Percentiles rank a stretch among this genome's conserved stretches.
These are phyloP conservation scores for Yamadazyma atmosphaerica DNA, from an alignment of 1,139 yeast genomes.

Conservation along the genomic window DNA sequence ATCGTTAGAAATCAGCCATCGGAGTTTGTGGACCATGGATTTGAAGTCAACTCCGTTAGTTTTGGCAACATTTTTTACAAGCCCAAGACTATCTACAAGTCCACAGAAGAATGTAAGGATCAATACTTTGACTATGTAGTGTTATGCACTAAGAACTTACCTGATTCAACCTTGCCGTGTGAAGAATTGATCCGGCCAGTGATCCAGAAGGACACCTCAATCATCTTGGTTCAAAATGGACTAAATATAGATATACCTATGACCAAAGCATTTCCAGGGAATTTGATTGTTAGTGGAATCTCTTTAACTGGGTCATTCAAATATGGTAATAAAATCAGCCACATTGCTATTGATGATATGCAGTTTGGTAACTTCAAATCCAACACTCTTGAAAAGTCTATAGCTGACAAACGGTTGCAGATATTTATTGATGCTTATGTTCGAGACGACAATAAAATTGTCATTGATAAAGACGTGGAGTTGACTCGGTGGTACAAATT, in stretches of 20 bases:
- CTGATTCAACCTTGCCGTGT: slow-evolving; percentile 56
- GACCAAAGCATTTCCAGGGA: slow-evolving; percentile 55
- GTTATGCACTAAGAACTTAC: slow-evolving; percentile 71
- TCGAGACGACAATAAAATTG: slow-evolving; percentile 35
- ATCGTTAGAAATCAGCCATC: slow-evolving; percentile 71
- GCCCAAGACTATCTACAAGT: slow-evolving; percentile 47
- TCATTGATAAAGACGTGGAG: slow-evolving; percentile 49
- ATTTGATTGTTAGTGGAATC: slow-evolving; percentile 65
- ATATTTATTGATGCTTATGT: slow-evolving; percentile 53
- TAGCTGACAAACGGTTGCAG: slow-evolving; percentile 27
- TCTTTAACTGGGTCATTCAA: slow-evolving; percentile 68
- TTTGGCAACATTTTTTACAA: slow-evolving; percentile 60
- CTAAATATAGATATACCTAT: slow-evolving; percentile 68
- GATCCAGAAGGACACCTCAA: slow-evolving; percentile 48
- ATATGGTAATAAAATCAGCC: slow-evolving; percentile 49
- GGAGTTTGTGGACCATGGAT: slow-evolving; percentile 51
- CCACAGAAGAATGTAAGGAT: slow-evolving; percentile 40
- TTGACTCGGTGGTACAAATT: slow-evolving; percentile 71
- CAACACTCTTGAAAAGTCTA: slow-evolving; percentile 13
- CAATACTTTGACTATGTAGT: slow-evolving; percentile 59
- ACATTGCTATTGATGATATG: slow-evolving; percentile 54
- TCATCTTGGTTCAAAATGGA: slow-evolving; percentile 74
- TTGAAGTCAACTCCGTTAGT: slow-evolving; percentile 57
- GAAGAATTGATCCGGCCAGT: slow-evolving; percentile 63
- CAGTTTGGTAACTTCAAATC: slow-evolving; percentile 55